Base-by-base conservation (phyloP, 257 asterid genomes). In the Vinca minor region DNA sequence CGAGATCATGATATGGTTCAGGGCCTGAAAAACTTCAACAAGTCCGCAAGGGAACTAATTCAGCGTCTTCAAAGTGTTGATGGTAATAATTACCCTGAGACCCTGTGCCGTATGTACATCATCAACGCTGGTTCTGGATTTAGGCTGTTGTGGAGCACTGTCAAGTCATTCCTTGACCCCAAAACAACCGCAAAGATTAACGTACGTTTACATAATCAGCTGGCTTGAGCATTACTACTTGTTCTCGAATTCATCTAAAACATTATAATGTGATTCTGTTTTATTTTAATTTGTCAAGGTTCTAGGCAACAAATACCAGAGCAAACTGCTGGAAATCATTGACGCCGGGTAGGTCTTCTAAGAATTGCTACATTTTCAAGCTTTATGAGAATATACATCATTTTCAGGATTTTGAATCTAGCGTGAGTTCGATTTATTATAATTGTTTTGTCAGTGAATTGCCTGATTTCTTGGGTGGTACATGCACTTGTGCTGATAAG, bases 111-210 rank as follows among this genome's bases (percentile, higher is more conserved):
- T 58, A 93, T 93, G 99, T 93, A 72, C 77, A 93, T 93, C 66
- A 85, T 93, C 88, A 89, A 93, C 41, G 99, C 97, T 18, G 99
- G 99, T 17, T 85, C 95, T 0, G 99, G 99, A 58, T 93, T 89
- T 70, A 85, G 97, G 90, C 88, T 93, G 97, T n/a, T n/a, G n/a
- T n/a, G n/a, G n/a, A n/a, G n/a, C n/a, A n/a, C n/a, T n/a, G n/a
- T n/a, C n/a, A n/a, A n/a, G n/a, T n/a, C n/a, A n/a, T n/a, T n/a
- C n/a, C n/a, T n/a, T n/a, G n/a, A n/a, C n/a, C n/a, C n/a, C 6
- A 93, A 93, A 74, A 93, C 97, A 79, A 89, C 98, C 17, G 80
- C 95, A 56, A 93, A 93, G 85, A 89, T 92, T 63, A 77, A 92
- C 71, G 98, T 91, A 72, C 74, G 85, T n/a, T 23, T 44, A 39